Evolutionary conservation across 306 rosid genomes (phyloP), one percentile per base, ranked within the genome.

Genomic region (Vicia villosa): DNA sequence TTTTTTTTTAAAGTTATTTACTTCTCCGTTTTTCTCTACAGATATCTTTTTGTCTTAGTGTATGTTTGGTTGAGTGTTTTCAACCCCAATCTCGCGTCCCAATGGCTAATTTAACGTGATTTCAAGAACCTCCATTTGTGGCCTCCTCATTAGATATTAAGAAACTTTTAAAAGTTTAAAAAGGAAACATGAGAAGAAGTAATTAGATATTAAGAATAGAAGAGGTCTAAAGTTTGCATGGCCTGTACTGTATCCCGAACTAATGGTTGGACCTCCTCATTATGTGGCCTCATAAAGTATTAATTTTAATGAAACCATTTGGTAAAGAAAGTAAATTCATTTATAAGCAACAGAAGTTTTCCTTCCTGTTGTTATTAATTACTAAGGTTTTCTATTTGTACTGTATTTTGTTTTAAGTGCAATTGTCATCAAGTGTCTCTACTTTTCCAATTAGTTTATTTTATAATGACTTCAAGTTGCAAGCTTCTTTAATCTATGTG

Each of bases 401-500:
- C 26, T 49, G 4, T 28, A 37, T 26, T 54, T 14, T 54, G 54
- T 62, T 59, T 24, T 36, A 34, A 16, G 19, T 59, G 11, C 37
- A 71, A 61, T 66, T 72, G 11, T 28, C 59, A 28, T 66, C 32
- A 22, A 63, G 43, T 8, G 32, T 72, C 15, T 59, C 45, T 41
- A 49, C 32, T 34, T 43, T 76, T 61, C 49, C 47, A 51, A 42
- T 34, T 78, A 46, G 24, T 38, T 57, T 58, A 13, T 66, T 37
- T 38, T 30, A 10, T 70, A 17, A 58, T 13, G 62, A 56, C 32
- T 68, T 45, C 37, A 43, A 52, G 41, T 73, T 41, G 45, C 45
- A 55, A 57, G 32, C 51, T 36, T 59, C 64, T 36, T 74, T 12
- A 21, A 12, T 17, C 10, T 59, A 66, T 68, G 20, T 37, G 21